Evolutionary conservation across 331 rosid species (phyloP), one percentile per base, ranked within the genome.

Genomic region (Quercus phellos): DNA sequence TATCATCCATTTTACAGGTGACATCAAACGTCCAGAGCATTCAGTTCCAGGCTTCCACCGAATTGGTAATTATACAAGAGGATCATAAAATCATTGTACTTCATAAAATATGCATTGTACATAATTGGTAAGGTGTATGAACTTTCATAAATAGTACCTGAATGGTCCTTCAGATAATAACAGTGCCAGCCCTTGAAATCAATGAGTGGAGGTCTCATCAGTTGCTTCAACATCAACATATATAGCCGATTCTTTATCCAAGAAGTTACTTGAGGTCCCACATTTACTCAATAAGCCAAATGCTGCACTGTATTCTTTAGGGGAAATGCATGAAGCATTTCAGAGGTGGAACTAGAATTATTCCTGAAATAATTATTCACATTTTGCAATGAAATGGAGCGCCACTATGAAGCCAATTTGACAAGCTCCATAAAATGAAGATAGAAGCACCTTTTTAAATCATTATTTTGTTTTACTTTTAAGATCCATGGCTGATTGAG

Each of bases 1-100:
- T 72, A 66, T 79, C 67, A 29, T 59, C 61, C 68, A 73, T 72
- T 85, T 79, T 78, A 18, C 89, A 85, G 91, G 84, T 77, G 78
- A 84, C 68, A 42, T 74, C 60, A 61, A 69, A 35, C 34, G 34
- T 73, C 70, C 79, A 72, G 63, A 53, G 64, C 79, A 61, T 30
- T 35, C 72, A 27, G 73, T 71, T 68, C 81, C 78, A 61, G 53
- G 58, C 73, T 71, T 68, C 81, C 77, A 67, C 29, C 24, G 2
- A 34, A 56, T 53, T 35, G 50, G 77, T 78, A 58, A 55, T 29
- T 74, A 67, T 79, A 70, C 86, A 32, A 11, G 78, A 68, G 61
- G 79, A 64, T 66, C 77, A n/a, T 75, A 10, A 66, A 63, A 38
- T 82, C 26, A 30, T 6, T 21, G n/a, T 9, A 21, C 27, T 2